phyloP scores from a whole-genome alignment of 805 yeast genomes.

The Komagataella kurtzmanii region DNA sequence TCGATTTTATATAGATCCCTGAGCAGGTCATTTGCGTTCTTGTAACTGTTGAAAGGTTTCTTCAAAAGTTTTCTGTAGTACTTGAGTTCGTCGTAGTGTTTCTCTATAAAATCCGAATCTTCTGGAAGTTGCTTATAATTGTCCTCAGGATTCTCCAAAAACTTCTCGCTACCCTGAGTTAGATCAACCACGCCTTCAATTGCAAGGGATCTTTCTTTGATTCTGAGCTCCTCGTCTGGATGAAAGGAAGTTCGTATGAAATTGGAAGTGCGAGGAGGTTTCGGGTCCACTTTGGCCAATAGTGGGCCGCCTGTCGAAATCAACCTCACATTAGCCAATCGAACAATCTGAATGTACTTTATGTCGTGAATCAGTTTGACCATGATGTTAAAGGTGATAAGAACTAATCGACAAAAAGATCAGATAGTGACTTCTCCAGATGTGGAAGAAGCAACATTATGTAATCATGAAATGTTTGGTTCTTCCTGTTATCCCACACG shows the following conservation, averaged over 20 bases:
- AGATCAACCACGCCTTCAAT: background rate
- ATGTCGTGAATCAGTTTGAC: background rate
- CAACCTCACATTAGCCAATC: background rate
- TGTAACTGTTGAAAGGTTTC: conserved; percentile 10
- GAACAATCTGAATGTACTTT: background rate
- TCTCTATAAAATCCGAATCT: conserved; percentile 36
- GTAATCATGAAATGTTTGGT: background rate
- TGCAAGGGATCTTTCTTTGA: background rate
- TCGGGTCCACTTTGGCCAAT: background rate
- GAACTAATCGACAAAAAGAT: background rate
- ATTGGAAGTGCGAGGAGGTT: background rate
- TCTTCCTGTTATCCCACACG: background rate
- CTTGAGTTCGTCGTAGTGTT: conserved; percentile 28
- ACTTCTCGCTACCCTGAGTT: background rate
- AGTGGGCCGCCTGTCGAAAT: background rate
- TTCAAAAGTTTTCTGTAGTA: conserved; percentile 19
- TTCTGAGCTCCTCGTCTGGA: background rate
- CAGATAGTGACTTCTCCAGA: background rate
- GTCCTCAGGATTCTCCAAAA: conserved; percentile 7
- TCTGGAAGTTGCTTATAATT: conserved; percentile 35
- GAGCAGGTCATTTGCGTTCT: conserved; percentile 23
- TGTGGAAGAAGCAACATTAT: background rate
- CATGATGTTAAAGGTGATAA: background rate
- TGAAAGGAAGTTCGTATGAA: background rate
- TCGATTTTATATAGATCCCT: conserved; percentile 19